Conservation (phyloP, 495 filamentous ascomycete species). For the Penicillium turbatum region DNA sequence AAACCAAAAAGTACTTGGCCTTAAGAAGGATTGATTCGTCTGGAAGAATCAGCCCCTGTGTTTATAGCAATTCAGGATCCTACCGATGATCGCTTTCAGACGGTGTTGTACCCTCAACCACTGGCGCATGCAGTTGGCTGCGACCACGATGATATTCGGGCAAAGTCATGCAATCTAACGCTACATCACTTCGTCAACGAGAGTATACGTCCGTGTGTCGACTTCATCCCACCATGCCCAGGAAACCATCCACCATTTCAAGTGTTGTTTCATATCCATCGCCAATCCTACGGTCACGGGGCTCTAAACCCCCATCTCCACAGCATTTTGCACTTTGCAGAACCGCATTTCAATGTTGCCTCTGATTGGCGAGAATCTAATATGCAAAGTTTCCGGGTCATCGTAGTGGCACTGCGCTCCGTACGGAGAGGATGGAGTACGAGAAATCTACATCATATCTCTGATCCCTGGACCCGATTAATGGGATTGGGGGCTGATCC, state of each 20-base stretch:
- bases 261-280: not conserved
- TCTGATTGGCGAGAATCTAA: constrained; percentile 5
- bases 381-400: constrained; percentile 1
- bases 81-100: constrained; percentile 20
- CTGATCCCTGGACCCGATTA: not conserved
- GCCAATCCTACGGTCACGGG: not conserved
- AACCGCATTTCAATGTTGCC: not conserved
- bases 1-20: not conserved
- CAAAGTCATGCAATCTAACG: not conserved
- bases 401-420: not conserved
- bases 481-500: not conserved
- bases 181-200: not conserved
- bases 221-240: constrained; percentile 12
- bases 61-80: constrained; percentile 1
- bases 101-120: constrained; percentile 24
- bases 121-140: constrained; percentile 29
- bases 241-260: constrained; percentile 9
- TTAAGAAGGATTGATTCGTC: constrained; percentile 3
- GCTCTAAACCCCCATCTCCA: not conserved
- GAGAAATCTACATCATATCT: not conserved
- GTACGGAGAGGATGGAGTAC: not conserved
- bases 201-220: not conserved
- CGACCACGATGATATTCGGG: constrained; percentile 22
- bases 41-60: constrained; percentile 2
- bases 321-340: constrained; percentile 1